Conservation (phyloP, 2,329 filamentous ascomycete genomes). For the Cercospora canescens region DNA sequence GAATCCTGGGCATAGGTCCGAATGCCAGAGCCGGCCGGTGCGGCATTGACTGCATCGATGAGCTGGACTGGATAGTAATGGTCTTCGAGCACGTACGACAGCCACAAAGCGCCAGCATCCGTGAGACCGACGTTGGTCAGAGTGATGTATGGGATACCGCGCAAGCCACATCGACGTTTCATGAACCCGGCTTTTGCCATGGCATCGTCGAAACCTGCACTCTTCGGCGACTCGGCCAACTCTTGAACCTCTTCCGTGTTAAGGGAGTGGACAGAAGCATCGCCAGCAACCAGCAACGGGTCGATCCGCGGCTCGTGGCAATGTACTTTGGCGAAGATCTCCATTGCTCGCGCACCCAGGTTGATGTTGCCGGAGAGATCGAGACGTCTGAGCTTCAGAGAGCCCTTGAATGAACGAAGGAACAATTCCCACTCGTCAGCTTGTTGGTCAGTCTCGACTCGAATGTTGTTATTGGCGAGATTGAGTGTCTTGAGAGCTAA, state of each 20-base stretch:
- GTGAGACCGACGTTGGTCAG: slow-evolving; percentile 37
- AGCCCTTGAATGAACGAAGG: slow-evolving; percentile 44
- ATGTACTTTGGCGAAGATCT: slow-evolving; percentile 47
- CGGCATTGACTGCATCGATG: slow-evolving; percentile 35
- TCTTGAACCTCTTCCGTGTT: slow-evolving; percentile 15
- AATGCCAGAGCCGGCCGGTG: slow-evolving; percentile 32
- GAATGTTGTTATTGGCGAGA: slow-evolving; percentile 48
- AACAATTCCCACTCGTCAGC: slow-evolving; percentile 46
- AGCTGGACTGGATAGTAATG: slow-evolving; percentile 43
- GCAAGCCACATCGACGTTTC: slow-evolving; percentile 37
- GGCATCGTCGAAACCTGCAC: slow-evolving; percentile 3
- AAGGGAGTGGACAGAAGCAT: slow-evolving; percentile 28
- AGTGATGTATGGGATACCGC: slow-evolving; percentile 43
- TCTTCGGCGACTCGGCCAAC: slow-evolving; percentile 6
- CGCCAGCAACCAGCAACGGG: slow-evolving; percentile 31
- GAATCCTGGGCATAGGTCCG: slow-evolving; percentile 33
- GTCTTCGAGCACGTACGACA: slow-evolving; percentile 42
- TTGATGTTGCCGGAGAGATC: slow-evolving; percentile 48
- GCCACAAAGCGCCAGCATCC: slow-evolving; percentile 42
- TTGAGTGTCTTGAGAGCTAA: slow-evolving; percentile 50
- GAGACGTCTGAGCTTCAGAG: slow-evolving; percentile 45
- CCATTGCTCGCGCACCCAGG: slow-evolving; percentile 45
- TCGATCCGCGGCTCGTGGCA: slow-evolving; percentile 35
- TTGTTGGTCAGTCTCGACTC: slow-evolving; percentile 39
- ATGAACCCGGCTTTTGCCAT: slow-evolving; percentile 24